Evolutionary conservation across 2,329 filamentous ascomycete species (phyloP).

Genomic region (Fusarium xylarioides): DNA sequence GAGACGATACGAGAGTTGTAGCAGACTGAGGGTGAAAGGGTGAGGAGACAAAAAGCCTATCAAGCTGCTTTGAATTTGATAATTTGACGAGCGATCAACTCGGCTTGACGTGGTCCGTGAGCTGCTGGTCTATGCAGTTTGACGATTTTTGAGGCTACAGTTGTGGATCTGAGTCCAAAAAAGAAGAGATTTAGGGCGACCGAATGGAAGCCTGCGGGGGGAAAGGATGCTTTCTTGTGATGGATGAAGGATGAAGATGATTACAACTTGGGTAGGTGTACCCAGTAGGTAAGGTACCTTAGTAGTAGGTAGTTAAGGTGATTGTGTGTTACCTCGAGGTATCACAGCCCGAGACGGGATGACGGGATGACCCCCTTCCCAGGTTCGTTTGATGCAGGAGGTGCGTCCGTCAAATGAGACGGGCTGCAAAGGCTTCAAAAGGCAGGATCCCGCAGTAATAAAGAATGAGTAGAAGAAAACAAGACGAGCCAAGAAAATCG

Average conservation of each 20-base stretch:
- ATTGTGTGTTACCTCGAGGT: slow-evolving; percentile 1
- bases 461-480: slow-evolving; percentile 25
- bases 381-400: slow-evolving; percentile 2
- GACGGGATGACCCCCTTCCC: slow-evolving; percentile 2
- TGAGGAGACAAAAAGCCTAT: slow-evolving; percentile 21
- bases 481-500: slow-evolving; percentile 8
- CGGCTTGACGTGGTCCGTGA: slow-evolving; percentile 18
- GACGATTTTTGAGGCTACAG: slow-evolving; percentile 13
- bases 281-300: not conserved
- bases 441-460: slow-evolving; percentile 4
- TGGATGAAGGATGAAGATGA: slow-evolving; percentile 31
- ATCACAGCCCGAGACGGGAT: slow-evolving; percentile 7
- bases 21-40: not conserved
- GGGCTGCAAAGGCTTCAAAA: not conserved
- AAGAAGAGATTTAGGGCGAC: not conserved
- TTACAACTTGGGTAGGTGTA: not conserved
- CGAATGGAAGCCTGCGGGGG: not conserved
- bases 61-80: slow-evolving; percentile 8
- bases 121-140: slow-evolving; percentile 10
- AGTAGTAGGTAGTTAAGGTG: not conserved
- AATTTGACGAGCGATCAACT: slow-evolving; percentile 12
- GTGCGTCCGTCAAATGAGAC: not conserved
- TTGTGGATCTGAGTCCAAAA: slow-evolving; percentile 24
- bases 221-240: slow-evolving; percentile 1
- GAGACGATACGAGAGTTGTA: slow-evolving; percentile 9